These are phyloP conservation scores for Colletotrichum sojae DNA, from an alignment of 2,329 filamentous ascomycete genomes.

Conservation along the genomic window DNA sequence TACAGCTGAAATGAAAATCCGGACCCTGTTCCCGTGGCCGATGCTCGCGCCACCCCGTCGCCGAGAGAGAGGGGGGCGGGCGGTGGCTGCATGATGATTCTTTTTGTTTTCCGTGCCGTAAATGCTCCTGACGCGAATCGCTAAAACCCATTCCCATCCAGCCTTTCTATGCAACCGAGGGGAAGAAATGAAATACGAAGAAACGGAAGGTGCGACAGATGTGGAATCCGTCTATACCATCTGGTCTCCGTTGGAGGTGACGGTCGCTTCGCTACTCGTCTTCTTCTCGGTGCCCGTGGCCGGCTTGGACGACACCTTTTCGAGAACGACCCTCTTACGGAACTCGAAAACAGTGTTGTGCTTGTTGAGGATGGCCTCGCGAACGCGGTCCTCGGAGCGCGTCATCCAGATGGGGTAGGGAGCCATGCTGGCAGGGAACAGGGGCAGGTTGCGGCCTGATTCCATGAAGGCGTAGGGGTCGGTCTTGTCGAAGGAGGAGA, in stretches of 20 bases:
- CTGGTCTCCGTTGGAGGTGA: constrained; percentile 35
- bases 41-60: constrained; percentile 12
- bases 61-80: neutral
- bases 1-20: constrained; percentile 35
- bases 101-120: constrained; percentile 32
- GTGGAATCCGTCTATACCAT: constrained; percentile 17
- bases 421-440: constrained; percentile 68
- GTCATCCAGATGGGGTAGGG: constrained; percentile 55
- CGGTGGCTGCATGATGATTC: constrained; percentile 8
- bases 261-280: constrained; percentile 33
- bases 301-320: constrained; percentile 26
- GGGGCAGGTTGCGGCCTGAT: constrained; percentile 61
- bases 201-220: neutral
- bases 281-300: constrained; percentile 24
- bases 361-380: constrained; percentile 57
- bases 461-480: constrained; percentile 53
- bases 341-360: constrained; percentile 46
- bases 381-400: constrained; percentile 57
- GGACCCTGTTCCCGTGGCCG: constrained; percentile 23
- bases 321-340: constrained; percentile 40
- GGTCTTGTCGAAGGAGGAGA: constrained; percentile 59
- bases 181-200: constrained; percentile 22
- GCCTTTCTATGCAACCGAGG: constrained; percentile 13
- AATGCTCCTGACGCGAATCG: constrained; percentile 37
- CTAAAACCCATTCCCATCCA: constrained; percentile 28